A percentile compares a stretch with the other conserved stretches of the same genome.
Evolutionary conservation across 179 eudicot genomes (phyloP).

Genomic region (Spinacia oleracea): DNA sequence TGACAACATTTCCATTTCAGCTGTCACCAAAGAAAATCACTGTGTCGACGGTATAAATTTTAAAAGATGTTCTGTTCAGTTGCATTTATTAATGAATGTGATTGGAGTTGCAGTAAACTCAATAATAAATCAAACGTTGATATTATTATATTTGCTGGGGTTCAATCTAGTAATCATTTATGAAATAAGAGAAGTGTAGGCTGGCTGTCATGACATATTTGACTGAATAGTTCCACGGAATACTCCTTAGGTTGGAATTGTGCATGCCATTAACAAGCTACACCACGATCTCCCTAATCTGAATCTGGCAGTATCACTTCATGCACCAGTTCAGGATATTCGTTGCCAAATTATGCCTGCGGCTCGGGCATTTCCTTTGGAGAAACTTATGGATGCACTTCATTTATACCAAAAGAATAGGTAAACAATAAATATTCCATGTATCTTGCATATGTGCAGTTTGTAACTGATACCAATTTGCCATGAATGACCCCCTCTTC

Average conservation of each 20-base stretch:
- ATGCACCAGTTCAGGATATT: slow-evolving; percentile 96
- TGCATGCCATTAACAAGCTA: slow-evolving; percentile 85
- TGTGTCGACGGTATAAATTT: slow-evolving; percentile 71
- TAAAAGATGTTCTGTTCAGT: neutral
- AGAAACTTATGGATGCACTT: slow-evolving; percentile 79
- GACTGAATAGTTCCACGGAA: slow-evolving; percentile 1
- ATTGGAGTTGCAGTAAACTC: neutral
- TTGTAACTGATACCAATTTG: slow-evolving; percentile 12
- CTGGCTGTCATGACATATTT: slow-evolving; percentile 10
- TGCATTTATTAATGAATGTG: neutral
- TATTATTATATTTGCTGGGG: neutral
- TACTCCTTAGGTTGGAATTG: slow-evolving; percentile 74
- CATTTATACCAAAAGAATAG: slow-evolving; percentile 72
- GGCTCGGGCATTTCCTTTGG: slow-evolving; percentile 94
- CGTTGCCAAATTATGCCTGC: slow-evolving; percentile 99
- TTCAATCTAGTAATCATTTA: neutral
- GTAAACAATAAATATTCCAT: slow-evolving; percentile 29
- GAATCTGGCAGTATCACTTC: slow-evolving; percentile 93
- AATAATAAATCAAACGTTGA: neutral
- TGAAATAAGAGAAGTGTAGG: neutral
- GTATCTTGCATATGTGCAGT: neutral
- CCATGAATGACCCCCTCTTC: slow-evolving; percentile 4
- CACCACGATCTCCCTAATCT: slow-evolving; percentile 70
- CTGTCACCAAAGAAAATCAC: slow-evolving; percentile 83
- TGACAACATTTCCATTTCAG: slow-evolving; percentile 79